These are phyloP conservation scores for Leucoagaricus sp. DNA, from an alignment of 1,284 basidiomycete genomes.

Conservation along the genomic window DNA sequence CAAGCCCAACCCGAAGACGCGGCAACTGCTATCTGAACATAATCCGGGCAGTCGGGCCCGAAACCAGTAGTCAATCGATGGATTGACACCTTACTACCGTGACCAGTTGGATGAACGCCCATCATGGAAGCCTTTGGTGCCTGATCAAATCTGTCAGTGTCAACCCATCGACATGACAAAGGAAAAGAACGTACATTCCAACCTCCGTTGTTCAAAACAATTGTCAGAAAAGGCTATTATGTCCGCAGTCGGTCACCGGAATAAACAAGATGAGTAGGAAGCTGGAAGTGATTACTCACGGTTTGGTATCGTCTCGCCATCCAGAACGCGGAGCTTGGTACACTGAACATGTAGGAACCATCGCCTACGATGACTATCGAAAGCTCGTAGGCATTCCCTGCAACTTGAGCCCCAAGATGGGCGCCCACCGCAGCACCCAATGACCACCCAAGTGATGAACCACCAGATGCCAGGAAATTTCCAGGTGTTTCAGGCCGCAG, in stretches of 20 bases:
- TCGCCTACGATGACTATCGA: constrained; percentile 65
- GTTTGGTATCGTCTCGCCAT: constrained; percentile 68
- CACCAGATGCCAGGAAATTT: constrained; percentile 54
- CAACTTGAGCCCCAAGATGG: constrained; percentile 40
- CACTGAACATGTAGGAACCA: constrained; percentile 66
- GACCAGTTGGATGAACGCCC: constrained; percentile 59
- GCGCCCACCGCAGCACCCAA: constrained; percentile 66
- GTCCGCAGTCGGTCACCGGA: neutral
- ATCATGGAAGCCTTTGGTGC: constrained; percentile 67
- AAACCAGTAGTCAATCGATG: constrained; percentile 62
- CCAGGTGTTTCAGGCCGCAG: constrained; percentile 54
- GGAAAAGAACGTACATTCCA: constrained; percentile 50
- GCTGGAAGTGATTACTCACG: constrained; percentile 48
- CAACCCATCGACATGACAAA: neutral
- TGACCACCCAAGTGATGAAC: constrained; percentile 65
- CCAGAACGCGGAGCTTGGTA: constrained; percentile 69
- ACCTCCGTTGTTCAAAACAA: constrained; percentile 72
- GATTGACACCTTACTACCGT: constrained; percentile 49
- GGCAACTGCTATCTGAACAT: constrained; percentile 61
- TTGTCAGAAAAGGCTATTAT: constrained; percentile 64
- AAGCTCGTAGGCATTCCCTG: constrained; percentile 43
- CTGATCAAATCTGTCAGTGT: constrained; percentile 27
- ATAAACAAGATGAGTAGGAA: neutral
- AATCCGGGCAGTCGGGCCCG: constrained; percentile 64
- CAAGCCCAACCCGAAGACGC: constrained; percentile 65